A percentile compares a stretch with the other conserved stretches of the same genome.
Conservation (phyloP, 371 early-diverging fungal species). For the Mucor lusitanicus region DNA sequence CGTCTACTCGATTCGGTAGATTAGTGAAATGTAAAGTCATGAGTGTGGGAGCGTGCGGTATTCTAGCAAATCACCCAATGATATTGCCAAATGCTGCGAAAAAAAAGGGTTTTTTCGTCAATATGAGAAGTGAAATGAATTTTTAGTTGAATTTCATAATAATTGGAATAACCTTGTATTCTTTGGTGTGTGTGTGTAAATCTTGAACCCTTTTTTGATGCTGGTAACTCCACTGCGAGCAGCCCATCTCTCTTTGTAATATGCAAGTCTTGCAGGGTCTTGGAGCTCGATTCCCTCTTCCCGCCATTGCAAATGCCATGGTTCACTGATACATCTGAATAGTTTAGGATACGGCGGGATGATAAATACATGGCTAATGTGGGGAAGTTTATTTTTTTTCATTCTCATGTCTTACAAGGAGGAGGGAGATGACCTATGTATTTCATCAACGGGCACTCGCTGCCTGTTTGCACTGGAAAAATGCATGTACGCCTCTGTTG, state of each 20-base stretch:
- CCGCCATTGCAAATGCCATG: background rate
- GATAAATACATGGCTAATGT: constrained; percentile 7
- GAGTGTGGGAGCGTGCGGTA: constrained; percentile 28
- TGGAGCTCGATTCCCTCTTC: background rate
- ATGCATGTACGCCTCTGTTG: background rate
- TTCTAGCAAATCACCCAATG: background rate
- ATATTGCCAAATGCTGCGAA: background rate
- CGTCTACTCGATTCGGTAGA: constrained; percentile 3
- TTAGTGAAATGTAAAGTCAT: constrained; percentile 17
- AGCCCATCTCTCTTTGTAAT: background rate
- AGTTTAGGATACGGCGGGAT: background rate
- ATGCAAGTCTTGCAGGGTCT: background rate
- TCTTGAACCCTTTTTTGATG: background rate
- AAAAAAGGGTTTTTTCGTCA: background rate
- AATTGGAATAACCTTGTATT: constrained; percentile 1
- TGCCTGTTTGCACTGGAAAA: background rate
- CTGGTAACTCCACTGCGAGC: background rate
- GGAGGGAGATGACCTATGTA: background rate
- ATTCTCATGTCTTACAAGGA: constrained; percentile 3
- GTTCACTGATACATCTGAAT: background rate
- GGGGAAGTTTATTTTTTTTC: constrained; percentile 9
- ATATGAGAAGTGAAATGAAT: background rate
- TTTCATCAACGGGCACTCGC: background rate
- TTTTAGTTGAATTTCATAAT: background rate
- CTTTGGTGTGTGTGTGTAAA: background rate